Evolutionary conservation across 2,329 filamentous ascomycete species (phyloP).

Genomic region (Xylaria digitata): DNA sequence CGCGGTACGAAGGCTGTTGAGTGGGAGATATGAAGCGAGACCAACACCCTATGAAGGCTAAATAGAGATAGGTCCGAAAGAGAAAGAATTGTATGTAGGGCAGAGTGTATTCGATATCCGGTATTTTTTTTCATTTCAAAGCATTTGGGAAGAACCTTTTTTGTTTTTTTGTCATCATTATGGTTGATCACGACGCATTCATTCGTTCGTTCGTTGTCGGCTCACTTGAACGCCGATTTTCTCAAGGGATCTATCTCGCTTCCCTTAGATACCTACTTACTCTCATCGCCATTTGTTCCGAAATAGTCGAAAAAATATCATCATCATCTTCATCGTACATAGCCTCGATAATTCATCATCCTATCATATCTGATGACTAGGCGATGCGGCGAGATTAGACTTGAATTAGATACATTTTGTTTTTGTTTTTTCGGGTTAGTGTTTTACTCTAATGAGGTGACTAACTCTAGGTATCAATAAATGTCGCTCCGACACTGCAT

Average conservation of each 20-base stretch:
- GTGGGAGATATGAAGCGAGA: constrained; percentile 78
- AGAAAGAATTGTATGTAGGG: constrained; percentile 22
- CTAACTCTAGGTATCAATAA: too few species aligned
- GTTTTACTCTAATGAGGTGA: too few species aligned
- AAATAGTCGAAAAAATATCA: neutral
- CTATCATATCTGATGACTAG: neutral
- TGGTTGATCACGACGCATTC: constrained; percentile 23
- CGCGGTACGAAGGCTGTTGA: constrained; percentile 73
- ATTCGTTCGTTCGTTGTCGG: constrained; percentile 17
- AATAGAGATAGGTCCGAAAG: constrained; percentile 27
- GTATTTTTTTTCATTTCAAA: constrained; percentile 9
- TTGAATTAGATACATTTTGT: too few species aligned
- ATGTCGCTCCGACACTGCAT: too few species aligned
- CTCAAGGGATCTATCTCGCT: neutral
- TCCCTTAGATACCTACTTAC: neutral
- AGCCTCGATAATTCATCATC: constrained; percentile 25
- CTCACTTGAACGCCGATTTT: constrained; percentile 17
- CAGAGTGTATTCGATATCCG: constrained; percentile 36
- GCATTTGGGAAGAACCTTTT: constrained; percentile 19
- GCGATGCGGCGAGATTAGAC: too few species aligned
- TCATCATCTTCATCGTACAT: constrained; percentile 13
- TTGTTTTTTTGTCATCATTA: constrained; percentile 11
- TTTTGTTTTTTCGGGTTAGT: too few species aligned
- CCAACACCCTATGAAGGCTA: constrained; percentile 7
- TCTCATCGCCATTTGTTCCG: constrained; percentile 7